These are phyloP conservation scores for Pseudonitzschia multiseries DNA, from an alignment of 108 stramenopile genomes.

Conservation along the genomic window DNA sequence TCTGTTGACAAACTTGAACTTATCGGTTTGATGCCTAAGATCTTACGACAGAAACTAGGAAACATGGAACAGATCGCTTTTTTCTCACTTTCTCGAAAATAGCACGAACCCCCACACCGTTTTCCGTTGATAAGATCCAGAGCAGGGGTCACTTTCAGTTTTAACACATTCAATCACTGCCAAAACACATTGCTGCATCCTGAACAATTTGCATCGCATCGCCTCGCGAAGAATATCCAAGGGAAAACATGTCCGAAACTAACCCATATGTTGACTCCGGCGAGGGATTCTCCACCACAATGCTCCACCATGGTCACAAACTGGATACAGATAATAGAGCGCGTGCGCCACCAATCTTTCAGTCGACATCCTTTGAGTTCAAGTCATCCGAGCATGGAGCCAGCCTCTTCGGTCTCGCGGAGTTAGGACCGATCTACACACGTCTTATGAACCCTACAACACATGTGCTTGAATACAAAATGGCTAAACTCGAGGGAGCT, in stretches of 20 bases:
- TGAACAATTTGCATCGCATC: neutral
- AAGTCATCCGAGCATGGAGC: constrained; percentile 78
- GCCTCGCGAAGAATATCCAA: neutral
- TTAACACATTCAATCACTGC: too few relatives aligned
- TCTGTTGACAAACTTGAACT: too few relatives aligned
- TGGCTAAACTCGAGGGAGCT: constrained; percentile 76
- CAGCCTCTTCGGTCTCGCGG: constrained; percentile 78
- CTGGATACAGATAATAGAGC: constrained; percentile 59
- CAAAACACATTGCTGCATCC: too few relatives aligned
- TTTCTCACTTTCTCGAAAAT: too few relatives aligned
- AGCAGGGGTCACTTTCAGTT: too few relatives aligned
- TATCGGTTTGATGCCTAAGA: too few relatives aligned
- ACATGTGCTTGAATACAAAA: constrained; percentile 71
- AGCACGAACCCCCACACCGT: too few relatives aligned
- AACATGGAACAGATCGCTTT: too few relatives aligned
- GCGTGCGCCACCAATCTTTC: constrained; percentile 77
- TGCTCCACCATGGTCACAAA: constrained; percentile 67
- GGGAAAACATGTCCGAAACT: neutral
- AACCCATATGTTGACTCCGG: constrained; percentile 12
- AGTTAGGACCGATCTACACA: constrained; percentile 89
- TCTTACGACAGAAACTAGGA: too few relatives aligned
- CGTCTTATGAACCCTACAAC: constrained; percentile 69
- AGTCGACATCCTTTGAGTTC: constrained; percentile 78
- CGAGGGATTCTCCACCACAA: constrained; percentile 66
- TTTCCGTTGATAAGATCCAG: too few relatives aligned